Evolutionary conservation across 2,329 filamentous ascomycete genomes (phyloP).

Genomic region (Tolypocladium inflatum): DNA sequence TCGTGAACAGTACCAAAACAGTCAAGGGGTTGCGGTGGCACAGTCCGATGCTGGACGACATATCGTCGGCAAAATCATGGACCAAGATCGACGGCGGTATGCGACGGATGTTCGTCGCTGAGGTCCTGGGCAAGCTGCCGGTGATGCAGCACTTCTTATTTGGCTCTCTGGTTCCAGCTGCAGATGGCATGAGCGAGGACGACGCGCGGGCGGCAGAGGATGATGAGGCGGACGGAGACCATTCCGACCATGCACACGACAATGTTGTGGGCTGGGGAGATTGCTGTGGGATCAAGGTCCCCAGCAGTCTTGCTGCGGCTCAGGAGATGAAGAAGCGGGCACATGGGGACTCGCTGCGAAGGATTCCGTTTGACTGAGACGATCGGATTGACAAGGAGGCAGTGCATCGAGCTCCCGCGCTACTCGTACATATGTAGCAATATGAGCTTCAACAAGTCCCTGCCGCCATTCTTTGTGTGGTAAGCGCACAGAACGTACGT

Average conservation of each 20-base stretch:
- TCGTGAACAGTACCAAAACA: slow-evolving; percentile 94
- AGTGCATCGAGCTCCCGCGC: not conserved
- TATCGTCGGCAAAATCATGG: slow-evolving; percentile 84
- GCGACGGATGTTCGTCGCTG: slow-evolving; percentile 91
- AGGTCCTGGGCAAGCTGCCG: slow-evolving; percentile 85
- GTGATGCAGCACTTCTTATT: slow-evolving; percentile 99
- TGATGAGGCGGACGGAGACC: slow-evolving; percentile 41
- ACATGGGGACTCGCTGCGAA: slow-evolving; percentile 49
- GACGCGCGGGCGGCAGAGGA: slow-evolving; percentile 36
- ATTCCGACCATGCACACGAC: slow-evolving; percentile 52
- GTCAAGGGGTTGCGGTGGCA: slow-evolving; percentile 94
- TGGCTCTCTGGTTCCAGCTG: slow-evolving; percentile 72
- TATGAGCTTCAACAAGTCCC: not conserved
- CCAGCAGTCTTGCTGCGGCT: slow-evolving; percentile 83
- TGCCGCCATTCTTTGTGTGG: not conserved
- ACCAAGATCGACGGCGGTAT: slow-evolving; percentile 88
- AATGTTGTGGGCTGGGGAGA: slow-evolving; percentile 71
- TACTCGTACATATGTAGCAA: not conserved
- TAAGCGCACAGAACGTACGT: not conserved
- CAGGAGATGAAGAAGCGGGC: slow-evolving; percentile 76
- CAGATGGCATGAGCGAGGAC: slow-evolving; percentile 68
- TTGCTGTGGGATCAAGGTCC: slow-evolving; percentile 96
- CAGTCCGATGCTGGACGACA: slow-evolving; percentile 96
- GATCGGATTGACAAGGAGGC: not conserved
- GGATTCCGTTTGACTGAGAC: slow-evolving; percentile 70